phyloP scores from a whole-genome alignment of 2,329 filamentous ascomycete genomes.

The Diplocarpon rosae region DNA sequence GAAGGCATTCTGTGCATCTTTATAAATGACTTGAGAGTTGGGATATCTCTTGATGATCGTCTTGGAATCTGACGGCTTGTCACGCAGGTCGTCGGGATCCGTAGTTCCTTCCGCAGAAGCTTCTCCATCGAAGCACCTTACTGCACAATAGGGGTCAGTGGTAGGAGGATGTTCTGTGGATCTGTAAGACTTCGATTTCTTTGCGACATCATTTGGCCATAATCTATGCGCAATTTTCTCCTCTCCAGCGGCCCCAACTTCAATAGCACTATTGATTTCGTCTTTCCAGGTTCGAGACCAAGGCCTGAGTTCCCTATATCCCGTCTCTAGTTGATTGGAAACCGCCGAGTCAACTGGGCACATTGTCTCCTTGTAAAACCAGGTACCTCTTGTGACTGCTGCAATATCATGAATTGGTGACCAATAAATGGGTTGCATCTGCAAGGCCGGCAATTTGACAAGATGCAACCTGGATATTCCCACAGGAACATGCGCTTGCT shows the following conservation, averaged over 20 bases:
- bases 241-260: constrained; percentile 81
- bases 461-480: constrained; percentile 84
- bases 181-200: constrained; percentile 26
- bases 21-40: constrained; percentile 78
- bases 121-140: constrained; percentile 48
- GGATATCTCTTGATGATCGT: constrained; percentile 46
- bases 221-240: constrained; percentile 74
- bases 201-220: constrained; percentile 54
- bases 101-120: constrained; percentile 43
- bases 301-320: constrained; percentile 74
- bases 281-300: constrained; percentile 92
- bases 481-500: constrained; percentile 57
- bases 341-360: constrained; percentile 73
- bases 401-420: constrained; percentile 84
- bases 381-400: constrained; percentile 73
- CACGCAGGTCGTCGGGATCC: constrained; percentile 14
- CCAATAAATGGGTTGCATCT: constrained; percentile 98
- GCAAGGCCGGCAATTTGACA: constrained; percentile 68
- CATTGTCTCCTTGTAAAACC: constrained; percentile 98
- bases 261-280: constrained; percentile 79
- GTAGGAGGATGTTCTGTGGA: constrained; percentile 11
- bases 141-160: constrained; percentile 46
- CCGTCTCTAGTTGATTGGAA: constrained; percentile 86
- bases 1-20: constrained; percentile 65
- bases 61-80: constrained; percentile 11